Conservation (phyloP, 2,329 filamentous ascomycete species). For the Diaporthe sp. region DNA sequence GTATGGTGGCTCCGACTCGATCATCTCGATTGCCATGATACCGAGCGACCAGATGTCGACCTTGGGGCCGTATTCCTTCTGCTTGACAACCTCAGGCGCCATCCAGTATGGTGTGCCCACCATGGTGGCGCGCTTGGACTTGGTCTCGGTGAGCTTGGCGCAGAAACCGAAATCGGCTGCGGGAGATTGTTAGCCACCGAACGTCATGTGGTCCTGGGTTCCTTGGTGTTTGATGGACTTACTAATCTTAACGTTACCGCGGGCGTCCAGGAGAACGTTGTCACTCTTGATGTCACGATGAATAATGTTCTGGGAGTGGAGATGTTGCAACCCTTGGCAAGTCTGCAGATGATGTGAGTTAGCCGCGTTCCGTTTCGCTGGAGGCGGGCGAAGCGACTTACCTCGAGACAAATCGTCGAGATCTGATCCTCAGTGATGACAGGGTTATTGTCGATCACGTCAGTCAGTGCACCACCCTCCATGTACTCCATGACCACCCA, state of each 20-base stretch:
- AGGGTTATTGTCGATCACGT: constrained; percentile 98
- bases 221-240: constrained; percentile 56
- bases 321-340: constrained; percentile 92
- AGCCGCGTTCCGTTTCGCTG: background rate
- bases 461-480: constrained; percentile 97
- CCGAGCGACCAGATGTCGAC: constrained; percentile 99
- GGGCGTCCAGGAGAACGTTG: constrained; percentile 94
- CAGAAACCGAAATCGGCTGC: constrained; percentile 99
- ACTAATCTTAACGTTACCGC: constrained; percentile 98
- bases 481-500: constrained; percentile 99
- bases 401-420: constrained; percentile 96
- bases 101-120: constrained; percentile 99
- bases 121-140: constrained; percentile 98
- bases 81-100: constrained; percentile 99
- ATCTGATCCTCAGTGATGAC: constrained; percentile 97
- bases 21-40: constrained; percentile 99
- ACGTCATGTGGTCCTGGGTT: background rate
- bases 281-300: constrained; percentile 99
- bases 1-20: constrained; percentile 97
- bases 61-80: constrained; percentile 98
- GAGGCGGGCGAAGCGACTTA: constrained; percentile 59
- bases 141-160: constrained; percentile 96
- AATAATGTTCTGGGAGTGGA: constrained; percentile 97
- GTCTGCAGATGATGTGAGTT: constrained; percentile 69
- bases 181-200: constrained; percentile 50